Evolutionary conservation across 345 rosid genomes (phyloP).

Genomic region (Sonneratia alba): DNA sequence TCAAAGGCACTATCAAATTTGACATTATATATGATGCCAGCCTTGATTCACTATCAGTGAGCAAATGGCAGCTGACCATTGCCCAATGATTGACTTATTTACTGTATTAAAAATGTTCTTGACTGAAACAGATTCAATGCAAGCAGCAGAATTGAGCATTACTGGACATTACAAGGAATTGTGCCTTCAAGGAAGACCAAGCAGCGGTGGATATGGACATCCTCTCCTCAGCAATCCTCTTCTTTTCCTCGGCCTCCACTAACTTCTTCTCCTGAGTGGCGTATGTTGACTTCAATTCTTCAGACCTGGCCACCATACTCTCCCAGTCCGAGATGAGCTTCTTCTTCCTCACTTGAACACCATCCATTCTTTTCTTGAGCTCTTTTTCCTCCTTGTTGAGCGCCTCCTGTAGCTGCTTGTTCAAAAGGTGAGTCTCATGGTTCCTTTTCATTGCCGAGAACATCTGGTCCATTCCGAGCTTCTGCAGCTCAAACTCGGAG

Average conservation of each 20-base stretch:
- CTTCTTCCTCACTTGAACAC: background rate
- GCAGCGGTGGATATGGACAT: conserved; percentile 13
- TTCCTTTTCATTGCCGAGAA: conserved; percentile 5
- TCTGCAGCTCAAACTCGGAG: conserved; percentile 9
- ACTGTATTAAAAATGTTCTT: too few species aligned
- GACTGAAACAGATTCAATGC: too few species aligned
- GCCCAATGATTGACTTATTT: too few species aligned
- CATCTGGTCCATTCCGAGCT: conserved; percentile 9
- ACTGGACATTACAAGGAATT: background rate
- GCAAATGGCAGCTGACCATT: too few species aligned
- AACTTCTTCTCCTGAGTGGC: conserved; percentile 7
- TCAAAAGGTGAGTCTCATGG: conserved; percentile 1
- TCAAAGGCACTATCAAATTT: too few species aligned
- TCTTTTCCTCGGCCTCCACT: conserved; percentile 9
- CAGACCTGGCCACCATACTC: conserved; percentile 5
- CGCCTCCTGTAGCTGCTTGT: background rate
- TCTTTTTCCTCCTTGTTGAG: conserved; percentile 2
- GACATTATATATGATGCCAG: too few species aligned
- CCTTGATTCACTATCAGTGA: too few species aligned
- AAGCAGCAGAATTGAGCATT: background rate
- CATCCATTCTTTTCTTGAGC: background rate
- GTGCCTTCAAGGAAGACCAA: conserved; percentile 11
- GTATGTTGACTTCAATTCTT: conserved; percentile 3
- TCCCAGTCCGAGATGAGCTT: conserved; percentile 11
- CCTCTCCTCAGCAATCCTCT: conserved; percentile 13